A percentile compares a stretch with the other conserved stretches of the same genome.
These are phyloP conservation scores for Clonostachys rosea DNA, from an alignment of 2,329 filamentous ascomycete genomes.

Conservation along the genomic window DNA sequence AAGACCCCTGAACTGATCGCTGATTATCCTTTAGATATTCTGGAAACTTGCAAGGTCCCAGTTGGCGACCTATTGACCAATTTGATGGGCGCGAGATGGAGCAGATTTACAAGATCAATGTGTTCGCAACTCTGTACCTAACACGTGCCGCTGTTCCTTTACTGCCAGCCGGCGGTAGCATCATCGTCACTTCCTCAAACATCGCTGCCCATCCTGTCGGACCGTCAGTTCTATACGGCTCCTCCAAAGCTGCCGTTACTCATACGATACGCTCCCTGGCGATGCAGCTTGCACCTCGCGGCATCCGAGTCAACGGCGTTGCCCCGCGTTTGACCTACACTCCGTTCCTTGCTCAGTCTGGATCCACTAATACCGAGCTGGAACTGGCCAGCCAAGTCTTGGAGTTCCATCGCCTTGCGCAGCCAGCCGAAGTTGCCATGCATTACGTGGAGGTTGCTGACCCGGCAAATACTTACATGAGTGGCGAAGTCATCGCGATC, in stretches of 20 bases:
- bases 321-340: conserved; percentile 27
- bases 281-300: conserved; percentile 27
- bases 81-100: background rate
- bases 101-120: conserved; percentile 1
- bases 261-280: conserved; percentile 12
- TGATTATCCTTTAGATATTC: background rate
- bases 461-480: background rate
- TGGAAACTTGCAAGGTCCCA: background rate
- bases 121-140: conserved; percentile 4
- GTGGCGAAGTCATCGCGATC: background rate
- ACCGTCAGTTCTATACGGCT: background rate
- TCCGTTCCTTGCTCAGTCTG: conserved; percentile 6
- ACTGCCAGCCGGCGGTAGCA: background rate
- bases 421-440: conserved; percentile 4
- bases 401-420: conserved; percentile 2
- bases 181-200: conserved; percentile 1
- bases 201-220: background rate
- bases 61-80: background rate
- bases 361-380: conserved; percentile 16
- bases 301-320: conserved; percentile 29
- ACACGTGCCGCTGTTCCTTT: conserved; percentile 2
- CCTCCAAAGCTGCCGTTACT: conserved; percentile 2
- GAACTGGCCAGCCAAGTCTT: background rate
- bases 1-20: background rate
- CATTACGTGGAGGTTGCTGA: conserved; percentile 3